Evolutionary conservation across 495 filamentous ascomycete genomes (phyloP).

Genomic region (Neurospora tetraspora): DNA sequence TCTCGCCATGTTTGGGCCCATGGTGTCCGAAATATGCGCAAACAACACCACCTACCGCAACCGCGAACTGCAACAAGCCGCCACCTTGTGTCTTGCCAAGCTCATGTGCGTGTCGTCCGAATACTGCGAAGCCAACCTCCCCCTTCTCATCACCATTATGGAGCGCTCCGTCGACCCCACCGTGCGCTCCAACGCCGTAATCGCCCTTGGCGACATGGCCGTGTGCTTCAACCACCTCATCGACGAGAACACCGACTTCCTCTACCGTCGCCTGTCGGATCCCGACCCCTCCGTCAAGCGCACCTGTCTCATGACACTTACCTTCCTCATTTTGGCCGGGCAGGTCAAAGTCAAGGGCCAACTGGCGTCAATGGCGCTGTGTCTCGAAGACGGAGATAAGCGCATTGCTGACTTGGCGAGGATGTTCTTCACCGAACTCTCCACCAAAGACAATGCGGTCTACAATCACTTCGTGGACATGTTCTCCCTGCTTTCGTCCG

Average conservation of each 20-base stretch:
- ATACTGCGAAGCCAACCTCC: conserved; percentile 89
- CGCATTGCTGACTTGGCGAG: conserved; percentile 83
- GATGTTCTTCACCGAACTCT: conserved; percentile 98
- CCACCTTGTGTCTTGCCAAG: conserved; percentile 94
- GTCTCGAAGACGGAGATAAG: conserved; percentile 89
- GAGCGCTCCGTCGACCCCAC: conserved; percentile 84
- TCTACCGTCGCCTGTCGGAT: conserved; percentile 89
- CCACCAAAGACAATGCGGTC: conserved; percentile 96
- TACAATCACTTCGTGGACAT: conserved; percentile 99
- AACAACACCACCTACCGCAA: conserved; percentile 88
- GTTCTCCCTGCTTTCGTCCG: conserved; percentile 85
- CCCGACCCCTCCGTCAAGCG: conserved; percentile 83
- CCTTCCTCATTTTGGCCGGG: conserved; percentile 91
- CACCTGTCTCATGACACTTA: conserved; percentile 97
- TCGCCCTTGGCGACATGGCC: conserved; percentile 96
- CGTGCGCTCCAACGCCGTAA: conserved; percentile 88
- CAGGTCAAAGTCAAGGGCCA: conserved; percentile 99
- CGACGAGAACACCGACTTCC: conserved; percentile 97
- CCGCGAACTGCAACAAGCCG: conserved; percentile 78
- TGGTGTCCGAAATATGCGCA: conserved; percentile 86
- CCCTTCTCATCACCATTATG: conserved; percentile 94
- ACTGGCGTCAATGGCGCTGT: conserved; percentile 98
- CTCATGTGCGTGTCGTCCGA: conserved; percentile 98
- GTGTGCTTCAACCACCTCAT: conserved; percentile 99
- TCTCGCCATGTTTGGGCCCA: conserved; percentile 76